phyloP scores from a whole-genome alignment of 1,284 basidiomycete species.

The Limonomyces culmigenus region DNA sequence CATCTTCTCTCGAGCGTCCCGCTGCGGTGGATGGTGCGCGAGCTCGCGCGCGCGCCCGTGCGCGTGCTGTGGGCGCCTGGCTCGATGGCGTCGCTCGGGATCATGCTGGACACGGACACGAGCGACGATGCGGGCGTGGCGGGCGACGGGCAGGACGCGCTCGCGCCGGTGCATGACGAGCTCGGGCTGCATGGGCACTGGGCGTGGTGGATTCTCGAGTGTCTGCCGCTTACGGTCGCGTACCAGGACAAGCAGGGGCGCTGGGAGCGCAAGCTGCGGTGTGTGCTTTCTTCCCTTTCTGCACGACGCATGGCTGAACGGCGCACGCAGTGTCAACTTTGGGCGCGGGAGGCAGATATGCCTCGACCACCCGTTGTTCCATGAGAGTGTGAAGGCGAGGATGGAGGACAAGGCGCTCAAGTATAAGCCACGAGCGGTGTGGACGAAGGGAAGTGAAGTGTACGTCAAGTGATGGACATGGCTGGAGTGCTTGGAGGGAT shows the following conservation, averaged over 20 bases:
- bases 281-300: not conserved
- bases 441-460: slow-evolving; percentile 24
- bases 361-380: slow-evolving; percentile 27
- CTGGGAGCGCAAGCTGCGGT: slow-evolving; percentile 19
- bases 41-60: slow-evolving; percentile 32
- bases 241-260: slow-evolving; percentile 18
- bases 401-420: slow-evolving; percentile 23
- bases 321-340: slow-evolving; percentile 17
- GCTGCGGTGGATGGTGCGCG: slow-evolving; percentile 61
- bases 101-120: not conserved
- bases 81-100: slow-evolving; percentile 13
- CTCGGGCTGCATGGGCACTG: slow-evolving; percentile 9
- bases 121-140: not conserved
- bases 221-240: slow-evolving; percentile 18
- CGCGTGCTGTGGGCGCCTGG: slow-evolving; percentile 28
- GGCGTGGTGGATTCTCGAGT: slow-evolving; percentile 26
- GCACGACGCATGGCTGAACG: not conserved
- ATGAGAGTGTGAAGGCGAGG: slow-evolving; percentile 31
- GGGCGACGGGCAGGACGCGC: slow-evolving; percentile 11
- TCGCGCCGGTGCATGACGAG: slow-evolving; percentile 19
- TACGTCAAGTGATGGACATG: slow-evolving; percentile 41
- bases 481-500: too few species aligned
- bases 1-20: slow-evolving; percentile 38
- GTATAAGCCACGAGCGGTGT: slow-evolving; percentile 34
- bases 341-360: slow-evolving; percentile 30